A percentile compares a stretch with the other conserved stretches of the same genome.
These are phyloP conservation scores for Chrysopogon serrulatus DNA, from an alignment of 176 grass and related monocot species.

Conservation along the genomic window DNA sequence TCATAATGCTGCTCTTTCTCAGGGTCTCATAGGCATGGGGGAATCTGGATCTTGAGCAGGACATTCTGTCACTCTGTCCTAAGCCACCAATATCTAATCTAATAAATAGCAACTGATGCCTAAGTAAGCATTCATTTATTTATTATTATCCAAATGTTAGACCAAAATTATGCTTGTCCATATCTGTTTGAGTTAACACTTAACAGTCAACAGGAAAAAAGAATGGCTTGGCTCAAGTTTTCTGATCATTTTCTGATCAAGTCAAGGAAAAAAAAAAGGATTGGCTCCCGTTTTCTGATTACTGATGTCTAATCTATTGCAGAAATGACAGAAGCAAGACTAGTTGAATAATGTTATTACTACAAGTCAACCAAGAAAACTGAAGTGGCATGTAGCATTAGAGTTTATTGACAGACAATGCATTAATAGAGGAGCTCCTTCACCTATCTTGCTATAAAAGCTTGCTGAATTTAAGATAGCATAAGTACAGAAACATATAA, in stretches of 20 bases:
- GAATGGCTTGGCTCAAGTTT: no score
- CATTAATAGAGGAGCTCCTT: neutral
- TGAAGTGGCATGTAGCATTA: neutral
- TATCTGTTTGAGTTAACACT: neutral
- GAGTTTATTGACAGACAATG: neutral
- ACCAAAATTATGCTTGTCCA: neutral
- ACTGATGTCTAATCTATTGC: neutral
- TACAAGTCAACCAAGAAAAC: neutral
- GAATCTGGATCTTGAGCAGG: neutral
- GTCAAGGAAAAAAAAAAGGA: no score
- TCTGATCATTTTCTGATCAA: no score
- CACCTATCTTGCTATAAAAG: neutral
- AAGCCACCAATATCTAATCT: neutral
- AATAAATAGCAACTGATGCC: neutral
- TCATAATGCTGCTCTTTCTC: neutral
- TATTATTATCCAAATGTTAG: neutral
- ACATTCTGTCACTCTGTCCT: neutral
- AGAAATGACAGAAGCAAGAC: neutral
- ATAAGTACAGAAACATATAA: neutral
- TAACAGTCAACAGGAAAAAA: no score
- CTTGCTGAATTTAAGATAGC: neutral
- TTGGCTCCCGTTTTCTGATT: neutral
- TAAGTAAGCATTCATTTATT: neutral
- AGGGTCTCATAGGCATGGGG: neutral
- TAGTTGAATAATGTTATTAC: neutral